Conservation (phyloP, 495 filamentous ascomycete species). For the Chaetomium cochliodes region DNA sequence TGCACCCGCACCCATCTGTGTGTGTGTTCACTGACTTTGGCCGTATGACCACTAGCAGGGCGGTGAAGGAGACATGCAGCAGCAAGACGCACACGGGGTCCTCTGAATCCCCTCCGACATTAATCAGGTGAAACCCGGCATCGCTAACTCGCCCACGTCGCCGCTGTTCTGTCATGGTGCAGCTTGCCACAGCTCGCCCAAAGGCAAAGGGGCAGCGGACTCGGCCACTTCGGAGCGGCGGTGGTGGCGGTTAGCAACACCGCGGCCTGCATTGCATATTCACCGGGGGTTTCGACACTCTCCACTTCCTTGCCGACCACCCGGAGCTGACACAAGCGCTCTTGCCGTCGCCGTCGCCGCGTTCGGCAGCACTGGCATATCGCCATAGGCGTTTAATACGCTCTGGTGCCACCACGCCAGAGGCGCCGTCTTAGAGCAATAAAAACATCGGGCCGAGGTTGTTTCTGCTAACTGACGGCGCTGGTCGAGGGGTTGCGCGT, state of each 20-base stretch:
- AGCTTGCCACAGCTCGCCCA: background rate
- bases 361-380: background rate
- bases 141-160: background rate
- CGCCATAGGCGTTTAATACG: background rate
- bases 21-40: too few species aligned
- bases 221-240: background rate
- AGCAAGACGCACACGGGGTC: background rate
- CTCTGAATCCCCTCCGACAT: background rate
- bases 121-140: background rate
- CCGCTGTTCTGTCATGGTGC: background rate
- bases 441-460: background rate
- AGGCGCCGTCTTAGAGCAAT: constrained; percentile 1
- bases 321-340: constrained; percentile 3
- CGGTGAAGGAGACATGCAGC: background rate
- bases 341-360: background rate
- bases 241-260: background rate
- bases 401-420: constrained; percentile 20
- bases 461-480: background rate
- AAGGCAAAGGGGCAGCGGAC: too few species aligned
- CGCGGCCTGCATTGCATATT: background rate
- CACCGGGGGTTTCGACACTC: too few species aligned
- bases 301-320: background rate
- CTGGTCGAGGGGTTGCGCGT: too few species aligned
- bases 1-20: background rate
- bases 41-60: background rate